Percentiles rank a stretch among this genome's conserved stretches.
These are phyloP conservation scores for Camelina hispida DNA, from an alignment of 345 rosid species.

Conservation along the genomic window DNA sequence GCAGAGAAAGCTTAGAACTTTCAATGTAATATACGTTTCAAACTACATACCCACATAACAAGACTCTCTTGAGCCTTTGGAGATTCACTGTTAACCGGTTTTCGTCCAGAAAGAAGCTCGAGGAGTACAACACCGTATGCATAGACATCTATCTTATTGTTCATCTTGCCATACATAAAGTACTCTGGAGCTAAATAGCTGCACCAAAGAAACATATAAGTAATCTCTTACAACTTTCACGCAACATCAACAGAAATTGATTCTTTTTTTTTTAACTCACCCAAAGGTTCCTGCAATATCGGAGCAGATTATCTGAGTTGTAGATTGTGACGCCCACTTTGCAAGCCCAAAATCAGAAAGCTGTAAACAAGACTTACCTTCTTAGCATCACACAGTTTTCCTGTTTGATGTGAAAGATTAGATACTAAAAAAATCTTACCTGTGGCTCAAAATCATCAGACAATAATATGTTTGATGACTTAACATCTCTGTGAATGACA, in stretches of 20 bases:
- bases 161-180: slow-evolving; percentile 90
- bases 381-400: slow-evolving; percentile 7
- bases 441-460: slow-evolving; percentile 92
- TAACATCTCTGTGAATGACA: slow-evolving; percentile 93
- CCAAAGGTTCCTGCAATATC: slow-evolving; percentile 97
- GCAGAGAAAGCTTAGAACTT: slow-evolving; percentile 2
- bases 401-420: not conserved
- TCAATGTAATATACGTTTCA: not conserved
- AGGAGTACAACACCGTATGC: slow-evolving; percentile 97
- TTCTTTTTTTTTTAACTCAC: slow-evolving; percentile 45
- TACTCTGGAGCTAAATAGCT: slow-evolving; percentile 99
- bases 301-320: slow-evolving; percentile 67
- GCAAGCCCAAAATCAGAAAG: slow-evolving; percentile 97
- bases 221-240: slow-evolving; percentile 49
- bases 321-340: slow-evolving; percentile 61
- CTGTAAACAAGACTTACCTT: slow-evolving; percentile 49
- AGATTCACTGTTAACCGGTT: slow-evolving; percentile 63
- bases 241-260: slow-evolving; percentile 3
- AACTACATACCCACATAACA: slow-evolving; percentile 86
- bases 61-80: slow-evolving; percentile 86
- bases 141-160: slow-evolving; percentile 85
- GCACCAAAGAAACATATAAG: slow-evolving; percentile 36
- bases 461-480: slow-evolving; percentile 88
- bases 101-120: slow-evolving; percentile 95
- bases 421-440: slow-evolving; percentile 46